These are phyloP conservation scores for Microsporum audouinii DNA, from an alignment of 2,329 filamentous ascomycete species.

Conservation along the genomic window DNA sequence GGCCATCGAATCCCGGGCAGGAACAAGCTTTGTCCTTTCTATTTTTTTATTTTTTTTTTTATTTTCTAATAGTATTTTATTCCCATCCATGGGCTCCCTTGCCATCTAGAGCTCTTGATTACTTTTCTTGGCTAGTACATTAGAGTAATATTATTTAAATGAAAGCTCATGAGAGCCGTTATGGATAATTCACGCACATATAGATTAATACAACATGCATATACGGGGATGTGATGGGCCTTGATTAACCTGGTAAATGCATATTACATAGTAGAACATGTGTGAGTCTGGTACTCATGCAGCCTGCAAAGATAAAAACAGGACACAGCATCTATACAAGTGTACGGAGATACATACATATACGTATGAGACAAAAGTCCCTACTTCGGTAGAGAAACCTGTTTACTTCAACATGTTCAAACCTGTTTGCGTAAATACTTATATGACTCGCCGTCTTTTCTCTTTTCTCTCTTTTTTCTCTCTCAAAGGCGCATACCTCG, in stretches of 20 bases:
- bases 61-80: too few relatives aligned
- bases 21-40: too few relatives aligned
- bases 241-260: neutral
- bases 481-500: neutral
- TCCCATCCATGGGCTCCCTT: too few relatives aligned
- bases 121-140: neutral
- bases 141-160: neutral
- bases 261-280: neutral
- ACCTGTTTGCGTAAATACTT: neutral
- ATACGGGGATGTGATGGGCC: neutral
- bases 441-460: neutral
- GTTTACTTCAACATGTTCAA: neutral
- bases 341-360: neutral
- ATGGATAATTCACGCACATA: neutral
- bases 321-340: neutral
- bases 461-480: neutral
- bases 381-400: neutral
- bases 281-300: neutral
- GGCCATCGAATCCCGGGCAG: too few relatives aligned
- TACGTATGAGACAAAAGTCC: neutral
- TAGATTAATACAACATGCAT: neutral
- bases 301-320: neutral
- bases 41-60: too few relatives aligned
- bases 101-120: neutral
- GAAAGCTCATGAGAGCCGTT: neutral